Conservation (phyloP, 2,329 filamentous ascomycete genomes). For the Aspergillus bombycis region DNA sequence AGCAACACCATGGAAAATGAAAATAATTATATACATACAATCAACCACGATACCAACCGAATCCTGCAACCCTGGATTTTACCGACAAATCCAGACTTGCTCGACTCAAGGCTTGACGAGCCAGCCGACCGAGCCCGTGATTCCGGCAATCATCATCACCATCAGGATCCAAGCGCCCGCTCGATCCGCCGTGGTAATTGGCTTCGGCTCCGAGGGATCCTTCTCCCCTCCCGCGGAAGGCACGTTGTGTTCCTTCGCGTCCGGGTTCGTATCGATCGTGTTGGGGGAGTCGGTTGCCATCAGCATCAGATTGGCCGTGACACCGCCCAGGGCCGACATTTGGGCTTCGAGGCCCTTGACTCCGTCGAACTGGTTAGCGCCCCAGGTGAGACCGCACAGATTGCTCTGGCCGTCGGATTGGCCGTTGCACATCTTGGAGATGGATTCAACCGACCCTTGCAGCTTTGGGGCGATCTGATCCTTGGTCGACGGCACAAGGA, state of each 20-base stretch:
- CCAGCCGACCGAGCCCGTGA: conserved; percentile 7
- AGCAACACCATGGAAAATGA: background rate
- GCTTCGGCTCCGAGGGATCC: conserved; percentile 4
- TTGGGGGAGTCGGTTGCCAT: conserved; percentile 49
- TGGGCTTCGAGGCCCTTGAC: conserved; percentile 65
- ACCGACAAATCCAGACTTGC: background rate
- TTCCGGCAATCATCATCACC: conserved; percentile 21
- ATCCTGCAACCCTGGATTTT: background rate
- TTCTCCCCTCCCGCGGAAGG: conserved; percentile 30
- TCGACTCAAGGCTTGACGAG: conserved; percentile 6
- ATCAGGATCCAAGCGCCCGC: conserved; percentile 39
- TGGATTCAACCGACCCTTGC: conserved; percentile 58
- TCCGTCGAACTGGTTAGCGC: conserved; percentile 53
- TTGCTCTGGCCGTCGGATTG: conserved; percentile 50
- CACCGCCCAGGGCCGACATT: conserved; percentile 66
- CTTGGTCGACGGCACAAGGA: conserved; percentile 61
- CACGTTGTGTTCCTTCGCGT: conserved; percentile 53
- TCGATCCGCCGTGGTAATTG: conserved; percentile 27
- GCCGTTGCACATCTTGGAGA: conserved; percentile 61
- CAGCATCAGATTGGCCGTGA: conserved; percentile 62
- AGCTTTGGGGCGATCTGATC: conserved; percentile 60
- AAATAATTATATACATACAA: conserved; percentile 1
- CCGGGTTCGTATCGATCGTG: conserved; percentile 41
- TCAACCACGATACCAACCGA: background rate
- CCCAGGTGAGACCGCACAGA: conserved; percentile 66